Evolutionary conservation across 1,284 basidiomycete genomes (phyloP), one percentile per base, ranked within the genome.

Genomic region (Cystobasidium sp.): DNA sequence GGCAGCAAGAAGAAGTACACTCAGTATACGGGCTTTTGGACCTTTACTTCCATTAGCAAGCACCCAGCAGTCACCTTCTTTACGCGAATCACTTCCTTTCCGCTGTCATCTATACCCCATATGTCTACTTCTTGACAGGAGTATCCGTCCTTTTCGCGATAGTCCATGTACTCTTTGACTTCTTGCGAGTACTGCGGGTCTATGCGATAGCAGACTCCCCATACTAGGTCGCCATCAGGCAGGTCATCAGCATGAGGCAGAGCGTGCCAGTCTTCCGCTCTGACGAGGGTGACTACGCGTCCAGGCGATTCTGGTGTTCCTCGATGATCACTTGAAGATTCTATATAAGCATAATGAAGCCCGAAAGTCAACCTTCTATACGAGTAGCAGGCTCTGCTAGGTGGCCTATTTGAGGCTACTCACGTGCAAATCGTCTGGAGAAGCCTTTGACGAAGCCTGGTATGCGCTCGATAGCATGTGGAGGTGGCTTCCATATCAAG

Each of bases 131-230:
- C 84, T 78, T 90, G 88, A 79, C 89, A 83, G 4, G 88, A 89
- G 81, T 91, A 91, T n/a, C 90, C 90, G 78, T 91, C 89, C 87
- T 93, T 93, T 84, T 93, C 92, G 75, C 92, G 85, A 80, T 91
- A 80, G 90, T 92, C 92, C 80, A 94, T 83, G 81, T 94, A 92
- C 66, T 89, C 89, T 51, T 90, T 86, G 16, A 93, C 92, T 81
- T 92, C 90, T 0, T 85, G 82, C 63, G 87, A 88, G 78, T 91
- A 87, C 41, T 81, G 84, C 0, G 91, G 89, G 78, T 94, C 90
- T 80, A 94, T 93, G 12, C 90, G 92, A 81, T 91, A 93, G 24
- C 90, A 90, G 37, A 94, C 83, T 12, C 92, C 93, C 92, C 92
- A 94, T 5, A 94, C 64, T 22, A 74, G 56, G 37, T 66, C 65